phyloP scores from a whole-genome alignment of 1,284 basidiomycete genomes.

The Puccinia brachypodii region DNA sequence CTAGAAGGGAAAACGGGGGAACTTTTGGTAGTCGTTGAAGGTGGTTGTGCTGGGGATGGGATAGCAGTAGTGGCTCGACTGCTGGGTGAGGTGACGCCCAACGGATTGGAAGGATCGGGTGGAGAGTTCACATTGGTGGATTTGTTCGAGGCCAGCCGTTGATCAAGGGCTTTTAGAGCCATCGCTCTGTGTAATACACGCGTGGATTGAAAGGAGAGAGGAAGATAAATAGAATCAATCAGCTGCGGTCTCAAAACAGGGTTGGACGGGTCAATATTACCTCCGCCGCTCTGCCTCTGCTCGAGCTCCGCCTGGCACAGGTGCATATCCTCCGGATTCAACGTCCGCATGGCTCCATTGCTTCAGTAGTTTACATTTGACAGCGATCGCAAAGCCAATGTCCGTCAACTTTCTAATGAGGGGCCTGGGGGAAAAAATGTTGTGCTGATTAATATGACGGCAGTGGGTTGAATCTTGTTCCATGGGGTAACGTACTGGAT shows the following conservation, averaged over 20 bases:
- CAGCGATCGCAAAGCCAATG: conserved; percentile 66
- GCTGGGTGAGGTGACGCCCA: conserved; percentile 12
- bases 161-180: conserved; percentile 93
- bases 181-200: conserved; percentile 66
- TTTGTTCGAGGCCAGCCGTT: conserved; percentile 67
- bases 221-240: background rate
- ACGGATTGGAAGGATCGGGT: conserved; percentile 24
- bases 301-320: conserved; percentile 78
- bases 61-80: background rate
- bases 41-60: conserved; percentile 10
- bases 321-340: conserved; percentile 71
- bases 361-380: conserved; percentile 69
- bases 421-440: conserved; percentile 58
- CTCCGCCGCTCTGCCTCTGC: conserved; percentile 90
- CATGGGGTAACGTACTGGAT: conserved; percentile 67
- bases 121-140: conserved; percentile 26
- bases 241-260: background rate
- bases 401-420: conserved; percentile 70
- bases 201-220: conserved; percentile 47
- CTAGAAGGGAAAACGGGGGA: background rate
- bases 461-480: background rate
- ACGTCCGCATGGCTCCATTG: conserved; percentile 70
- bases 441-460: background rate
- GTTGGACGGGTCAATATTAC: conserved; percentile 58
- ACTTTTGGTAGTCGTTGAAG: background rate